phyloP scores from a whole-genome alignment of 2,329 filamentous ascomycete genomes.

The Teratosphaeria epicoccoides region DNA sequence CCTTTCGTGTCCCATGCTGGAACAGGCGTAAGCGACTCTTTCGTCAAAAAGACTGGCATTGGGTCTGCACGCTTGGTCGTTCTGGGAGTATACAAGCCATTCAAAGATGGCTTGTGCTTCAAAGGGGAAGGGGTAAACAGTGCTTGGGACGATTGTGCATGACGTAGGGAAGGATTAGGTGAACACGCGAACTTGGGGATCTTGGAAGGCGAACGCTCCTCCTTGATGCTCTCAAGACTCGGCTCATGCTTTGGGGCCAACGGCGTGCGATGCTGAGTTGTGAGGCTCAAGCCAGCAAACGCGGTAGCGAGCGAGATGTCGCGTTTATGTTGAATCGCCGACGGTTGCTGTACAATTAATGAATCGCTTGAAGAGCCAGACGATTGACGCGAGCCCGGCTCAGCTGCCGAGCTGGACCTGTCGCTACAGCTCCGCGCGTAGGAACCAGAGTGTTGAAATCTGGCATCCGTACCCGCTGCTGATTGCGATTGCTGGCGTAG shows the following conservation, averaged over 20 bases:
- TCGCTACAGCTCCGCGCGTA: constrained; percentile 10
- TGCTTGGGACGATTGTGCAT: constrained; percentile 20
- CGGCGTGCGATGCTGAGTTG: constrained; percentile 9
- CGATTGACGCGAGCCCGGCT: constrained; percentile 5
- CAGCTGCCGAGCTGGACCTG: constrained; percentile 1
- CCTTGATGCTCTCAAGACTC: constrained; percentile 23
- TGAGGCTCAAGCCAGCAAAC: constrained; percentile 20
- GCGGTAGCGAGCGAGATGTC: constrained; percentile 21
- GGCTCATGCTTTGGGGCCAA: constrained; percentile 16
- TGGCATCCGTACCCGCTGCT: constrained; percentile 7
- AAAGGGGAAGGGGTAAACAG: constrained; percentile 21
- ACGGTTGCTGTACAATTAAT: constrained; percentile 8
- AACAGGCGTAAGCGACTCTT: constrained; percentile 36
- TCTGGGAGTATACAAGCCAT: constrained; percentile 18
- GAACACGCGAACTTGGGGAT: constrained; percentile 26
- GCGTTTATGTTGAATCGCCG: constrained; percentile 17
- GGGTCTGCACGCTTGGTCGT: constrained; percentile 22
- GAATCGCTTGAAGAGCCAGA: constrained; percentile 5
- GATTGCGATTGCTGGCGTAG: constrained; percentile 10
- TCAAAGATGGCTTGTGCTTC: constrained; percentile 18
- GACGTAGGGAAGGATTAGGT: constrained; percentile 17
- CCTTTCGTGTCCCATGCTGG: constrained; percentile 72
- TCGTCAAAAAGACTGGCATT: constrained; percentile 64
- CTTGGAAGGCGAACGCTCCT: constrained; percentile 23
- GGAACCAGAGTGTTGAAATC: constrained; percentile 22